Evolutionary conservation across 2,329 filamentous ascomycete species (phyloP), one percentile per base, ranked within the genome.

Genomic region (Curvularia eragrostidis): DNA sequence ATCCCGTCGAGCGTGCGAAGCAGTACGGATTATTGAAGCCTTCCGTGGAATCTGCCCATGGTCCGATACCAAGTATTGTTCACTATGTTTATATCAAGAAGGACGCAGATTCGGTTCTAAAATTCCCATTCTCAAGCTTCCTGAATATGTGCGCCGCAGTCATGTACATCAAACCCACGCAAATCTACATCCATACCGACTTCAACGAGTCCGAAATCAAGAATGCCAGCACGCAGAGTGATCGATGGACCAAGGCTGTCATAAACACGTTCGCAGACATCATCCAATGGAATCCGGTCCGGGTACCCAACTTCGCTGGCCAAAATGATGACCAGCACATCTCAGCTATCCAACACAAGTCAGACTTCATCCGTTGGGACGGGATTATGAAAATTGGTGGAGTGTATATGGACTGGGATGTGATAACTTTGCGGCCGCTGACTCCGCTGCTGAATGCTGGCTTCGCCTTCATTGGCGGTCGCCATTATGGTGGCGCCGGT

Each of bases 141-240:
- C 34, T 49, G 2, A 41, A 2, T 5, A 49, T 49, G 5, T 49
- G 23, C 34, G 48, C 48, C 12, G 34, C 48, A 18, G 34, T 49
- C 34, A 10, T 49, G 23, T 49, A 49, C 23, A 49, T 49, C 10
- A 41, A 46, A 4, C 32, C 42, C 3, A 46, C 32, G 10, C 41
- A 54, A n/a, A 61, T 68, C 34, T 66, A 62, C 59, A 64, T 69
- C 24, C 65, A 68, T 58, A 65, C 62, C 55, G 66, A 70, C 52
- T 64, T 48, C 63, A 67, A 56, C 44, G 24, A 30, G 18, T 7
- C 43, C 12, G 46, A 48, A 3, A 52, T 52, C 19, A 56, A 19
- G n/a, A 34, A 55, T n/a, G 65, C 64, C 10, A 46, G 52, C 13
- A 2, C 13, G 15, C 36, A 46, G 3, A 62, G 65, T 24, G 55